These are phyloP conservation scores for Begonia fuchsioides DNA, from an alignment of 306 rosid genomes.

Conservation along the genomic window DNA sequence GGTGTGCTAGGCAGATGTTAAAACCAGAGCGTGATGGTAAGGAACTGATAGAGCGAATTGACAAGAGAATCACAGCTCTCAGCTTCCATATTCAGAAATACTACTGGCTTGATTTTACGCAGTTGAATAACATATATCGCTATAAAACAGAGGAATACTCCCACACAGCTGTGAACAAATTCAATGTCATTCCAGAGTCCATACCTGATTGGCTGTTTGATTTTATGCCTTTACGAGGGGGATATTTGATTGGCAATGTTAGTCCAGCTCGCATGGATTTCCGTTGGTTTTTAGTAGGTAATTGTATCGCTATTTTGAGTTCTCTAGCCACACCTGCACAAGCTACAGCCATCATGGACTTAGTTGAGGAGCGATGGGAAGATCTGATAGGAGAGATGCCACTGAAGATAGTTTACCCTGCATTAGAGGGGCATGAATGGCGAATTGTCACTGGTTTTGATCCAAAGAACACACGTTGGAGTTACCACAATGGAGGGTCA, in stretches of 20 bases:
- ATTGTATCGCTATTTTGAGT: conserved; percentile 16
- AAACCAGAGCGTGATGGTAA: conserved; percentile 12
- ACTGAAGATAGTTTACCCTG: conserved; percentile 18
- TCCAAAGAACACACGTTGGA: conserved; percentile 17
- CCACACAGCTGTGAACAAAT: conserved; percentile 9
- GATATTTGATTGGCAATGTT: conserved; percentile 14
- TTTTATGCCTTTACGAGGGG: conserved; percentile 10
- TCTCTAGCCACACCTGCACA: conserved; percentile 12
- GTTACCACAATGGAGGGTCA: conserved; percentile 20
- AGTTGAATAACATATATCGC: conserved; percentile 6
- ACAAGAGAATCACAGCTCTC: conserved; percentile 9
- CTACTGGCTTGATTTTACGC: conserved; percentile 8
- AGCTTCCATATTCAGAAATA: conserved; percentile 7
- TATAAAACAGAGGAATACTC: conserved; percentile 11
- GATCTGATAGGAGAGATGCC: conserved; percentile 24
- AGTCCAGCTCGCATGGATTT: conserved; percentile 16
- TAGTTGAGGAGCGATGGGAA: conserved; percentile 19
- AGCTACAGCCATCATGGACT: conserved; percentile 16
- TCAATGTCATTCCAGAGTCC: conserved; percentile 9
- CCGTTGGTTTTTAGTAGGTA: conserved; percentile 16
- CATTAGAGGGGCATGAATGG: conserved; percentile 19
- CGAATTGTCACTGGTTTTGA: conserved; percentile 15
- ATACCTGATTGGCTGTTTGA: conserved; percentile 12
- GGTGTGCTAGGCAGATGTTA: conserved; percentile 12
- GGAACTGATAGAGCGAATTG: conserved; percentile 12